These are phyloP conservation scores for Nosema granulosis DNA, from an alignment of 371 early-diverging fungal genomes.

Conservation along the genomic window DNA sequence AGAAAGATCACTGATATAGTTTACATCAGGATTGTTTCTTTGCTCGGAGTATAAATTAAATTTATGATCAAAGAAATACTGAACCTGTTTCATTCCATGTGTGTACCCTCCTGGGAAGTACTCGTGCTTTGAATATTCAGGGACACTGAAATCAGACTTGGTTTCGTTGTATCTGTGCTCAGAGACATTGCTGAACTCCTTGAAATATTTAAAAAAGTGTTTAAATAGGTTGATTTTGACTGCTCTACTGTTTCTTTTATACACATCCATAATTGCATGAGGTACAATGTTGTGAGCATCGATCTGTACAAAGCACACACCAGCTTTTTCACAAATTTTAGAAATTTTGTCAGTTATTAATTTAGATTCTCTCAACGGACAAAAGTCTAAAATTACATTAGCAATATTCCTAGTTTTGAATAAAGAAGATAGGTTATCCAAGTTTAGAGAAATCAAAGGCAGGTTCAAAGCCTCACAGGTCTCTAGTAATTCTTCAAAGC, in stretches of 20 bases:
- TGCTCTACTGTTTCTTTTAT: constrained; percentile 24
- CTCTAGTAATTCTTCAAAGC: constrained; percentile 11
- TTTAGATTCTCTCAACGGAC: constrained; percentile 31
- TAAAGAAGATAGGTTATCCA: not conserved
- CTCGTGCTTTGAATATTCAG: not conserved
- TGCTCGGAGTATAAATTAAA: constrained; percentile 10
- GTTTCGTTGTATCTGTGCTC: constrained; percentile 4
- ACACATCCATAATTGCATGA: constrained; percentile 1
- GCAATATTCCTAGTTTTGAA: constrained; percentile 2
- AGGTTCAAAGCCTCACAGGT: constrained; percentile 14
- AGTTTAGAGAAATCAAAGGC: constrained; percentile 1
- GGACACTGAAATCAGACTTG: not conserved
- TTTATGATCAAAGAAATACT: constrained; percentile 28
- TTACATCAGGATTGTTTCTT: constrained; percentile 35
- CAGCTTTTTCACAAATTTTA: constrained; percentile 8
- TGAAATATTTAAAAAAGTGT: constrained; percentile 17
- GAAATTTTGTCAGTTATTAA: constrained; percentile 12
- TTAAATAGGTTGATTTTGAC: constrained; percentile 39
- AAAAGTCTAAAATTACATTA: constrained; percentile 32
- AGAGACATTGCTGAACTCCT: constrained; percentile 9
- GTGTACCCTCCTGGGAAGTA: constrained; percentile 19
- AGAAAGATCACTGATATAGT: constrained; percentile 30
- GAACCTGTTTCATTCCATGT: constrained; percentile 33
- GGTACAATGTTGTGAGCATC: constrained; percentile 56
- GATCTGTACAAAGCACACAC: not conserved